These are phyloP conservation scores for Eucalyptus camaldulensis DNA, from an alignment of 345 rosid genomes.

Conservation along the genomic window DNA sequence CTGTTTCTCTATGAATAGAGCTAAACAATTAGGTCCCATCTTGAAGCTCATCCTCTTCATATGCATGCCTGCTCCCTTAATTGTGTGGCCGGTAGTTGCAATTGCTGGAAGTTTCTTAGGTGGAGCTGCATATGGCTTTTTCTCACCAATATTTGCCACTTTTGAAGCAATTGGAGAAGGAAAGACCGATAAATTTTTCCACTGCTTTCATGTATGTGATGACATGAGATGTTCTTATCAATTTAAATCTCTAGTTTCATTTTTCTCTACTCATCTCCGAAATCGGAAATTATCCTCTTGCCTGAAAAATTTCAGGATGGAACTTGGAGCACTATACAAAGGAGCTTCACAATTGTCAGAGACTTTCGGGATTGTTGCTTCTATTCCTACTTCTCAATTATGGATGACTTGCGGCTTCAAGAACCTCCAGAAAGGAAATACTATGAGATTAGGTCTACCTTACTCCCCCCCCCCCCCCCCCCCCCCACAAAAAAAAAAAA, in stretches of 20 bases:
- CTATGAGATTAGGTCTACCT: conserved; percentile 81
- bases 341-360: conserved; percentile 49
- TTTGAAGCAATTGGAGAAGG: conserved; percentile 93
- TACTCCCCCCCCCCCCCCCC: fast-evolving
- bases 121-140: conserved; percentile 62
- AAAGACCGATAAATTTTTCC: conserved; percentile 42
- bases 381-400: conserved; percentile 60
- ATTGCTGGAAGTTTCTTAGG: conserved; percentile 57
- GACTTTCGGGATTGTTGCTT: conserved; percentile 71
- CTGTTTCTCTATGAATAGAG: conserved; percentile 27
- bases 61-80: conserved; percentile 36
- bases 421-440: conserved; percentile 37
- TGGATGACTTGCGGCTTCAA: conserved; percentile 56
- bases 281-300: background rate
- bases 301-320: conserved; percentile 52
- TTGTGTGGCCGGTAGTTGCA: conserved; percentile 48
- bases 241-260: background rate
- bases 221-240: background rate
- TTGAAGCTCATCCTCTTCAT: conserved; percentile 68
- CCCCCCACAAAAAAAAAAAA: too few species aligned
- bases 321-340: conserved; percentile 57
- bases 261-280: background rate
- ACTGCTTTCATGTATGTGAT: conserved; percentile 68
- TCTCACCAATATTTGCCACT: conserved; percentile 87
- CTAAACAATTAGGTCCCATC: conserved; percentile 61